phyloP scores from a whole-genome alignment of 495 filamentous ascomycete species.

The Aspergillus diversus region DNA sequence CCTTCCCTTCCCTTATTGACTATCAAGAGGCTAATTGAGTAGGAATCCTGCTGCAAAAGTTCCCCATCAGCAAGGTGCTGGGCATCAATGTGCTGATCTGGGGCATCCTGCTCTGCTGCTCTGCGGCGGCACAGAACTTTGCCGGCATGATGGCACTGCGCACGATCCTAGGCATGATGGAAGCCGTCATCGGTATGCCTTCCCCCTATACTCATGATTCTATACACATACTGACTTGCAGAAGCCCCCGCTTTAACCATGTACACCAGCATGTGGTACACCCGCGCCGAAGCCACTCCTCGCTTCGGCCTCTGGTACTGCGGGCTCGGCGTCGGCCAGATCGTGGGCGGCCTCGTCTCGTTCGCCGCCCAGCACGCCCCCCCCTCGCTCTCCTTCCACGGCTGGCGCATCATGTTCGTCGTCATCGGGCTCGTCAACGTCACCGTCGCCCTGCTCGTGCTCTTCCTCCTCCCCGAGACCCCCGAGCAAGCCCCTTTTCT shows the following conservation, averaged over 20 bases:
- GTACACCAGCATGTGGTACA: constrained; percentile 62
- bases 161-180: constrained; percentile 66
- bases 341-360: constrained; percentile 62
- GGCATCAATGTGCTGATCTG: constrained; percentile 58
- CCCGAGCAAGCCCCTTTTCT: constrained; percentile 58
- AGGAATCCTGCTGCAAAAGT: constrained; percentile 49
- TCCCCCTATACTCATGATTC: neutral
- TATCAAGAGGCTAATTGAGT: neutral
- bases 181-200: constrained; percentile 57
- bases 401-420: constrained; percentile 69
- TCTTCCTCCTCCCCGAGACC: constrained; percentile 55
- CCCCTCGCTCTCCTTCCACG: constrained; percentile 37
- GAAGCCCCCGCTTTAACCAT: constrained; percentile 55
- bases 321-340: constrained; percentile 65
- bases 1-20: neutral
- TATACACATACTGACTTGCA: neutral
- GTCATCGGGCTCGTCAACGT: constrained; percentile 62
- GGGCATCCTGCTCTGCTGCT: constrained; percentile 62
- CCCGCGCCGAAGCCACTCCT: constrained; percentile 61
- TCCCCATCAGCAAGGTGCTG: constrained; percentile 62
- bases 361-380: constrained; percentile 63
- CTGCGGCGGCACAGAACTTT: constrained; percentile 57
- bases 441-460: constrained; percentile 51
- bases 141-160: constrained; percentile 47
- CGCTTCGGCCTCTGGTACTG: constrained; percentile 69